These are phyloP conservation scores for Aspergillus asperescens DNA, from an alignment of 495 filamentous ascomycete genomes.

Conservation along the genomic window DNA sequence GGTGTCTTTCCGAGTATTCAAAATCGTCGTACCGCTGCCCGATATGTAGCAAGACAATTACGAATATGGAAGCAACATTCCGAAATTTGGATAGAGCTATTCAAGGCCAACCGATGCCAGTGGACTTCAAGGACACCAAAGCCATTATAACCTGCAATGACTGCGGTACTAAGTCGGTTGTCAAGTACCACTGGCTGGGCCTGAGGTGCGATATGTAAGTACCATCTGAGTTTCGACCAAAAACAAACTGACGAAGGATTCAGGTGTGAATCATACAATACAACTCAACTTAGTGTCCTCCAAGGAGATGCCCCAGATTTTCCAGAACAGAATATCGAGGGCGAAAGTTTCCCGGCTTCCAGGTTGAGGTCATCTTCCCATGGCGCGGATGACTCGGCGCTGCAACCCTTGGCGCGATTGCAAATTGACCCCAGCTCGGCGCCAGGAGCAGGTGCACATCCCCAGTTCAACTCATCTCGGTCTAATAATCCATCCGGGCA, in stretches of 20 bases:
- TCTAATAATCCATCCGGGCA: constrained; percentile 24
- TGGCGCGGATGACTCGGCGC: constrained; percentile 21
- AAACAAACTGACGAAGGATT: constrained; percentile 16
- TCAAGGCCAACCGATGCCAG: constrained; percentile 84
- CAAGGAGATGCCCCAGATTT: constrained; percentile 33
- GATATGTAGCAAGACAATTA: constrained; percentile 85
- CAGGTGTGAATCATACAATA: constrained; percentile 78
- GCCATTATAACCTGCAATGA: constrained; percentile 90
- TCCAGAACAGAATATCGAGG: constrained; percentile 22
- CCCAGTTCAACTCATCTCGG: constrained; percentile 24
- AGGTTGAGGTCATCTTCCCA: constrained; percentile 30
- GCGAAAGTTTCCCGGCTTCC: constrained; percentile 8
- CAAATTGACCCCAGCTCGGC: constrained; percentile 32
- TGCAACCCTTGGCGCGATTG: constrained; percentile 24
- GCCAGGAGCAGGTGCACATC: constrained; percentile 23
- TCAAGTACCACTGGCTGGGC: constrained; percentile 91
- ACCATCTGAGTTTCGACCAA: not conserved
- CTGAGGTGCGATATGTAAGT: constrained; percentile 74
- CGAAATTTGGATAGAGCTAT: constrained; percentile 82
- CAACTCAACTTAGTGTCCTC: constrained; percentile 62
- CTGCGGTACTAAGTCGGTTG: constrained; percentile 77
- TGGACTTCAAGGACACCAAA: constrained; percentile 70
- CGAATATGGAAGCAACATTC: constrained; percentile 97
- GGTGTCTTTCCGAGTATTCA: constrained; percentile 80
- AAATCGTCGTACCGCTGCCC: constrained; percentile 88